These are phyloP conservation scores for Penstemon davidsonii DNA, from an alignment of 257 asterid species.

Conservation along the genomic window DNA sequence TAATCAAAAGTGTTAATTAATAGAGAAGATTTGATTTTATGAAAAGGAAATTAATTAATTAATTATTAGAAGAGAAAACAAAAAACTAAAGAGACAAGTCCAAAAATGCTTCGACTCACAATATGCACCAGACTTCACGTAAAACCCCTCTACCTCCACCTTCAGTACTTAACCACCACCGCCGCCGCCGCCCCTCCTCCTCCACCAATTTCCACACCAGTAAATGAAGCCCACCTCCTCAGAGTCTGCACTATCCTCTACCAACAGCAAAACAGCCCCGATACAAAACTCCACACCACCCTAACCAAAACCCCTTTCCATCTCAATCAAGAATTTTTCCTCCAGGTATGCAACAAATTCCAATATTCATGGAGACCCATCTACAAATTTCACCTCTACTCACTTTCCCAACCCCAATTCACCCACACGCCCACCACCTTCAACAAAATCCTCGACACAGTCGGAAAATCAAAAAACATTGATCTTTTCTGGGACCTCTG, in stretches of 20 bases:
- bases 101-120: slow-evolving; percentile 34
- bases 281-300: slow-evolving; percentile 52
- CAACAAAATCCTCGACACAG: slow-evolving; percentile 72
- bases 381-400: slow-evolving; percentile 65
- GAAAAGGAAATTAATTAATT: too few species aligned
- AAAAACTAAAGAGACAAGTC: too few species aligned
- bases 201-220: slow-evolving; percentile 33
- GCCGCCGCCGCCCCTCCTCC: slow-evolving; percentile 19
- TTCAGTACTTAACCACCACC: slow-evolving; percentile 34
- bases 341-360: slow-evolving; percentile 84
- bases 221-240: slow-evolving; percentile 63
- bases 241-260: slow-evolving; percentile 84
- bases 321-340: slow-evolving; percentile 80
- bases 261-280: slow-evolving; percentile 76
- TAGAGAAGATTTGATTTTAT: too few species aligned
- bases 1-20: too few species aligned
- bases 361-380: slow-evolving; percentile 85
- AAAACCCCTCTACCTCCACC: slow-evolving; percentile 36
- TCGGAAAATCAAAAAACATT: slow-evolving; percentile 79
- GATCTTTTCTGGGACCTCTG: slow-evolving; percentile 81
- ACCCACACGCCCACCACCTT: slow-evolving; percentile 68
- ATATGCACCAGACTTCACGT: slow-evolving; percentile 26
- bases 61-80: too few species aligned
- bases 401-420: slow-evolving; percentile 51
- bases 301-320: slow-evolving; percentile 52